Conservation (phyloP, 176 grass and related monocot species). For the Ensete glaucum region DNA sequence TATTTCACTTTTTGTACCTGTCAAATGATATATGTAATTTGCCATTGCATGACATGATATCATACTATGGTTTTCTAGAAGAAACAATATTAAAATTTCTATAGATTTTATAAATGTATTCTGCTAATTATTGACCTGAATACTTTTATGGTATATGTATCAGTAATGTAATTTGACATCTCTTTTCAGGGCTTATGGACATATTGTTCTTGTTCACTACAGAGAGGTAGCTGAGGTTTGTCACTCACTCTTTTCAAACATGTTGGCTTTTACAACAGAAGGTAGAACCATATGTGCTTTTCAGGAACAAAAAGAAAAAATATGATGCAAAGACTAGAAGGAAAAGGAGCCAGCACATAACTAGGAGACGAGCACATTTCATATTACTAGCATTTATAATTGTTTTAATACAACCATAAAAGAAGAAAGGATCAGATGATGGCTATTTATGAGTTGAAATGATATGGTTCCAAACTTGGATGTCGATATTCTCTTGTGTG, state of each 20-base stretch:
- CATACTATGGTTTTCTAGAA: background rate
- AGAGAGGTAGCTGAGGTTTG: slow-evolving; percentile 86
- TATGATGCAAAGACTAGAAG: background rate
- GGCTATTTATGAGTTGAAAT: no score
- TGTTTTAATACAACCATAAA: no score
- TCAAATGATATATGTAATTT: no score
- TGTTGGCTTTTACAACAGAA: background rate
- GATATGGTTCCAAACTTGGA: no score
- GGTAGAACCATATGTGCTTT: background rate
- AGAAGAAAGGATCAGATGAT: no score
- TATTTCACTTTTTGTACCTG: no score
- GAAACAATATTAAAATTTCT: background rate
- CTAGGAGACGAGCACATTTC: background rate
- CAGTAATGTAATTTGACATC: background rate
- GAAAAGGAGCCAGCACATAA: background rate
- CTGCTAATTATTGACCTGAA: background rate
- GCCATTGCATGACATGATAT: background rate
- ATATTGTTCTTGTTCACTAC: slow-evolving; percentile 96
- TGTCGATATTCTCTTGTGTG: no score
- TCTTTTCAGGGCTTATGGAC: slow-evolving; percentile 73
- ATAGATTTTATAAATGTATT: background rate
- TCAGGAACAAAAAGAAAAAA: background rate
- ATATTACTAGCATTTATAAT: background rate
- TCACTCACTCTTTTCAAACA: slow-evolving; percentile 12
- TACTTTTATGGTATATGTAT: background rate